phyloP scores from a whole-genome alignment of 495 filamentous ascomycete genomes.

The Aspergillus bertholletiae region DNA sequence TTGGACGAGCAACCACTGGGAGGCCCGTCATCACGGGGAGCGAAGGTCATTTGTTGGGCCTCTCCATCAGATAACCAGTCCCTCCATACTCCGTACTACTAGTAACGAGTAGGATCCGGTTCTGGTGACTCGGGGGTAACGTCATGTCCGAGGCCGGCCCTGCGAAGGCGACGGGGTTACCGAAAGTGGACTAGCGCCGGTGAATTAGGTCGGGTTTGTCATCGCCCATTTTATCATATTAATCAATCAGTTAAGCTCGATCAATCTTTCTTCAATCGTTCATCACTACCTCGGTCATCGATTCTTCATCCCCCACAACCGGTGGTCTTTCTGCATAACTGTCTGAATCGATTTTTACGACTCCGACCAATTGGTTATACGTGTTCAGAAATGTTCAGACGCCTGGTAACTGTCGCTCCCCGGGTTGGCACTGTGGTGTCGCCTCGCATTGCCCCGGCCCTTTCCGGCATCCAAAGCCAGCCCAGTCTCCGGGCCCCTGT shows the following conservation, averaged over 20 bases:
- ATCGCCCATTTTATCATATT: background rate
- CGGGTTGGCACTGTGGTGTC: slow-evolving; percentile 44
- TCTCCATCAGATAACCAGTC: background rate
- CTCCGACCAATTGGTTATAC: background rate
- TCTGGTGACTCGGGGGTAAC: background rate
- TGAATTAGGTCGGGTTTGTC: slow-evolving; percentile 3
- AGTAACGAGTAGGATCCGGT: no score
- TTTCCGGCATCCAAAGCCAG: slow-evolving; percentile 30
- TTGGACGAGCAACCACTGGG: background rate
- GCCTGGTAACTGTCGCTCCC: slow-evolving; percentile 47
- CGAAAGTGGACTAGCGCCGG: slow-evolving; percentile 8
- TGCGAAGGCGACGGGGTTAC: slow-evolving; percentile 15
- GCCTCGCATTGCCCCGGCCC: slow-evolving; percentile 41
- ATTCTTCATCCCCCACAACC: background rate
- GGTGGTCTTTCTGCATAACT: background rate
- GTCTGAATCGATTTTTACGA: background rate
- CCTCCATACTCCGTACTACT: background rate
- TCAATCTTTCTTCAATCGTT: slow-evolving; percentile 11
- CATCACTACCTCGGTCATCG: slow-evolving; percentile 5
- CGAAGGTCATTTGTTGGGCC: background rate
- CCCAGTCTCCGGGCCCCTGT: slow-evolving; percentile 27
- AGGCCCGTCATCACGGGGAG: background rate
- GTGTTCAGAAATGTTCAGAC: slow-evolving; percentile 46
- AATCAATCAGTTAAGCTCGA: slow-evolving; percentile 14
- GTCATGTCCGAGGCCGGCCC: slow-evolving; percentile 17